Percentiles rank a stretch among this genome's conserved stretches.
phyloP scores from a whole-genome alignment of 768 basidiomycete genomes.

The Suillus occidentalis region DNA sequence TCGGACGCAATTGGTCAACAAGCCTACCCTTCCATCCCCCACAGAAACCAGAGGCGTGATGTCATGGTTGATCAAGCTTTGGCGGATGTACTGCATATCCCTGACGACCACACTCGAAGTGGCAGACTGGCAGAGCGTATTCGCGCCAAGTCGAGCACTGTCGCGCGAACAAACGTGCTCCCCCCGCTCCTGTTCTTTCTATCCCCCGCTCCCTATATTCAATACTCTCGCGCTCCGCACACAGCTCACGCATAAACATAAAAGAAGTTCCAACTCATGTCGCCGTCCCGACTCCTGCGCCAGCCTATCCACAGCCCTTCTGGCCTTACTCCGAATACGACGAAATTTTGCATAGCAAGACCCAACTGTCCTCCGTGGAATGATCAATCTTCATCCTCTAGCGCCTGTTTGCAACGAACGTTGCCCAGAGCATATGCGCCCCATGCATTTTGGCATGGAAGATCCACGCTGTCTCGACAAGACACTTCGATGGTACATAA shows the following conservation, averaged over 20 bases:
- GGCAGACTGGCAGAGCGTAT: constrained; percentile 2
- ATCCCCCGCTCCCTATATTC: neutral
- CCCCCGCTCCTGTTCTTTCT: neutral
- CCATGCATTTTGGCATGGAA: constrained; percentile 11
- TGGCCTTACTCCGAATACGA: neutral
- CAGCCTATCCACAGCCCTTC: neutral
- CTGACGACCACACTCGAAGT: neutral
- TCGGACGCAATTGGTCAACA: too few relatives aligned
- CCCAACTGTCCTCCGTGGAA: neutral
- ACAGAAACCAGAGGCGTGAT: constrained; percentile 3
- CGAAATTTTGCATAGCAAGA: neutral
- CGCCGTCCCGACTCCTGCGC: neutral
- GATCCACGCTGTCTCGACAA: neutral
- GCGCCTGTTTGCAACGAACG: constrained; percentile 2
- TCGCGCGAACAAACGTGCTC: neutral
- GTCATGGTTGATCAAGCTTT: neutral
- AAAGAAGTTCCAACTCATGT: neutral
- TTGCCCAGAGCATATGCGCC: constrained; percentile 7
- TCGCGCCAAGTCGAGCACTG: constrained; percentile 4
- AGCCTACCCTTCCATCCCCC: neutral
- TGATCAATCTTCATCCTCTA: constrained; percentile 5
- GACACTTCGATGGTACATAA: constrained; percentile 3
- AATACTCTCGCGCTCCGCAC: neutral
- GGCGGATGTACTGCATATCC: neutral
- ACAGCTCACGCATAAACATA: constrained; percentile 2